Conservation (phyloP, 2,329 filamentous ascomycete genomes). For the Cladosporium sp. region DNA sequence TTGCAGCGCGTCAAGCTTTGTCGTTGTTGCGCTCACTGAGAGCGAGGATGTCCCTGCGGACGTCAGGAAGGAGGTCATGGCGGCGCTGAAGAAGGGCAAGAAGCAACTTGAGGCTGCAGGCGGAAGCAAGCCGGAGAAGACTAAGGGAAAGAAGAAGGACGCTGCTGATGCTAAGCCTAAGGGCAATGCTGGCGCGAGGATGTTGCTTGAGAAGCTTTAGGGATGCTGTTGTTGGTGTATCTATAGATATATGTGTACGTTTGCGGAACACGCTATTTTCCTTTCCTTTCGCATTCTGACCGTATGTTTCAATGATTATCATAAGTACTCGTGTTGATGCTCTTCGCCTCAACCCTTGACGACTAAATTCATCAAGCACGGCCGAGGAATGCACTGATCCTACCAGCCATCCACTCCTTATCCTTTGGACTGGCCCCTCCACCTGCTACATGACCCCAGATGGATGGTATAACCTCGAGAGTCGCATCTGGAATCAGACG, state of each 20-base stretch:
- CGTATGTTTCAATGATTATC: too few species aligned
- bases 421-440: constrained; percentile 31
- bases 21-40: constrained; percentile 80
- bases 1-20: constrained; percentile 80
- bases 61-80: constrained; percentile 66
- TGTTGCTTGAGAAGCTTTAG: constrained; percentile 46
- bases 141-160: constrained; percentile 43
- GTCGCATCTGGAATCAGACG: constrained; percentile 38
- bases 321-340: too few species aligned
- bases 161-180: constrained; percentile 29
- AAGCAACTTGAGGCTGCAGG: constrained; percentile 70
- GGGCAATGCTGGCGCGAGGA: constrained; percentile 51
- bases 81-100: constrained; percentile 71
- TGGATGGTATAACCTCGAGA: constrained; percentile 40
- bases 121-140: constrained; percentile 42
- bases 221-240: not conserved
- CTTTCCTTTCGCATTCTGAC: not conserved
- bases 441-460: constrained; percentile 48
- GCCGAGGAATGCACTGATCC: not conserved
- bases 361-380: not conserved
- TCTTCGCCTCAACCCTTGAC: not conserved
- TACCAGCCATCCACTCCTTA: constrained; percentile 1
- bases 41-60: constrained; percentile 64
- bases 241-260: constrained; percentile 9
- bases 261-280: not conserved